Conservation (phyloP, 192 early-diverging fungal genomes). For the Fimicolochytrium jonesii region DNA sequence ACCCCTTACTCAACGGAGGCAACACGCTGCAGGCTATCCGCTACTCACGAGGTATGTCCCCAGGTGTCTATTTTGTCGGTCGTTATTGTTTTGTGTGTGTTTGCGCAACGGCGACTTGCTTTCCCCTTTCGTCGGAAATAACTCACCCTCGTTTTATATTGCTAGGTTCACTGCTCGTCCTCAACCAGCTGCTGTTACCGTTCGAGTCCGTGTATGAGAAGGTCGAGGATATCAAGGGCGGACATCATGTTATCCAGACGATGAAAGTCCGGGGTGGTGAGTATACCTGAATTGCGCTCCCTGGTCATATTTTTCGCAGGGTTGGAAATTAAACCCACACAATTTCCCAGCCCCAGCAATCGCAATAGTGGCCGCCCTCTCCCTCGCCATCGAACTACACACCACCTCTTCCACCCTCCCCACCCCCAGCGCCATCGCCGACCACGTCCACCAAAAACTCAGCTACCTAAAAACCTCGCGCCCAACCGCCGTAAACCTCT, state of each 20-base stretch:
- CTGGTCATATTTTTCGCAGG: too few relatives aligned
- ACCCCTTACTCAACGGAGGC: too few relatives aligned
- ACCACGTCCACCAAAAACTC: slow-evolving; percentile 56
- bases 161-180: slow-evolving; percentile 60
- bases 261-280: slow-evolving; percentile 74
- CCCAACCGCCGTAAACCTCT: slow-evolving; percentile 95
- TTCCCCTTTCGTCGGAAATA: too few relatives aligned
- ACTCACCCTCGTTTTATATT: not conserved
- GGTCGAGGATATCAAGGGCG: slow-evolving; percentile 57
- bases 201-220: slow-evolving; percentile 74
- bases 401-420: slow-evolving; percentile 21
- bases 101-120: too few relatives aligned
- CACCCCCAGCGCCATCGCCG: slow-evolving; percentile 36
- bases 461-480: slow-evolving; percentile 79
- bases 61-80: too few relatives aligned
- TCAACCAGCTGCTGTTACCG: slow-evolving; percentile 91
- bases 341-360: slow-evolving; percentile 78
- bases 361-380: slow-evolving; percentile 90
- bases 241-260: slow-evolving; percentile 82
- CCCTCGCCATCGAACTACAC: slow-evolving; percentile 77
- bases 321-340: too few relatives aligned
- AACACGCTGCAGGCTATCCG: too few relatives aligned
- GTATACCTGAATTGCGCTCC: too few relatives aligned
- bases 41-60: too few relatives aligned
- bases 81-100: too few relatives aligned